Base-by-base conservation (phyloP, 345 rosid species). In the Erysimum cheiranthoides region DNA sequence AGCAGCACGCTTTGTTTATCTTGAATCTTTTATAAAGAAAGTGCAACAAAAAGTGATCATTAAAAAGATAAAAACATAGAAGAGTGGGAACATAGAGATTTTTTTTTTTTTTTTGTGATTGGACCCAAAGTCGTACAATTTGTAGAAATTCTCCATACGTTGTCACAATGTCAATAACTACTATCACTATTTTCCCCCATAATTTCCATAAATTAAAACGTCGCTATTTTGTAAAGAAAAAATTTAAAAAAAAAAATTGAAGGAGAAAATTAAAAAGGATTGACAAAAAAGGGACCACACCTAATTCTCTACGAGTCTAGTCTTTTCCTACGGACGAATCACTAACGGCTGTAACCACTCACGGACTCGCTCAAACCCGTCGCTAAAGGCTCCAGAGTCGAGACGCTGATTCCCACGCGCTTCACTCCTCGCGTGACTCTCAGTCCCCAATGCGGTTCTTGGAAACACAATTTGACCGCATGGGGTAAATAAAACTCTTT, bases 1-100 rank as follows among this genome's bases (percentile, higher is more conserved):
- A 54, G 70, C 34, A 61, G 71, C 75, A 70, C 66, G 80, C 75
- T 70, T 42, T 69, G 65, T 49, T 43, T 62, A 70, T 70, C 71
- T 53, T 45, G 2, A 70, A 53, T 53, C 75, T 62, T 18, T 30
- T 36, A 10, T 60, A 75, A 49, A 59, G 39, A 69, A 76, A 52
- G 25, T 52, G 56, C 57, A 76, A 16, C 39, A 53, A 18, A 62
- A 75, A 58, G 66, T 36, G 61, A 62, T 17, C 2, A 18, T 30
- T 61, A 27, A 17, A 21, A 18, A 30, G 18, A 32, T 3, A 10
- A 64, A 53, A 54, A 74, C 40, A 45, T 25, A 3, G 16, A 56
- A 65, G 40, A 65, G 36, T 66, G 72, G 66, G 71, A 35, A 31
- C 63, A 32, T 9, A 59, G 4, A 71, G 7, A 11, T 40, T 47